Evolutionary conservation across 2,329 filamentous ascomycete genomes (phyloP).

Genomic region (Chalaropsis thielavioides): DNA sequence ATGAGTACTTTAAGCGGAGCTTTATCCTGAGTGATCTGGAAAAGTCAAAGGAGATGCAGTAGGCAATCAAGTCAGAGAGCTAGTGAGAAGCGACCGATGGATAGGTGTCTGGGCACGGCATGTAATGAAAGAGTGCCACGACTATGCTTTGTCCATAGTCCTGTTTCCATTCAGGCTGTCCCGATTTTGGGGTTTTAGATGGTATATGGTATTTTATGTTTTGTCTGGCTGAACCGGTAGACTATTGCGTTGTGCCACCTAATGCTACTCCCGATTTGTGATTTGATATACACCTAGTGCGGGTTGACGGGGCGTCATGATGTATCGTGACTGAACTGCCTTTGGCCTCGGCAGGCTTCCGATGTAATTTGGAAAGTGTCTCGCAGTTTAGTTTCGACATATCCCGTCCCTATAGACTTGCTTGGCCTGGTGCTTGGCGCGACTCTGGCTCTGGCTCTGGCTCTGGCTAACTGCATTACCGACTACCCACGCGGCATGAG

Average conservation of each 20-base stretch:
- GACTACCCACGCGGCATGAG: neutral
- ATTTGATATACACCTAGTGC: neutral
- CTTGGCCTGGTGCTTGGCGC: too few species aligned
- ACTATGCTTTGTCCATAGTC: neutral
- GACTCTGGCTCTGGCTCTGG: too few species aligned
- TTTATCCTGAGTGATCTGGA: slow-evolving; percentile 72
- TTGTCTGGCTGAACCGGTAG: too few species aligned
- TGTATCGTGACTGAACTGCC: neutral
- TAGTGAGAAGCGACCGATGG: neutral
- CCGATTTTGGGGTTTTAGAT: neutral
- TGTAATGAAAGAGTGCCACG: neutral
- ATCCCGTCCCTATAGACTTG: too few species aligned
- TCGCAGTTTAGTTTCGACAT: neutral
- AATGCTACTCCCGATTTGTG: too few species aligned
- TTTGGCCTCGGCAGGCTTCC: neutral
- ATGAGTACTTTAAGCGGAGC: slow-evolving; percentile 94
- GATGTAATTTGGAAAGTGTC: neutral
- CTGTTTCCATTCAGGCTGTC: neutral
- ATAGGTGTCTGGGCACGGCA: neutral
- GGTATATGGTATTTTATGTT: too few species aligned
- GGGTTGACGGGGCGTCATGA: neutral
- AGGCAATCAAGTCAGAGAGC: slow-evolving; percentile 7
- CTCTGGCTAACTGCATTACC: too few species aligned
- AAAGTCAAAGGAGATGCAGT: slow-evolving; percentile 21
- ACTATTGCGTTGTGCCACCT: too few species aligned